phyloP scores from a whole-genome alignment of 331 rosid genomes.

The Erythrophleum ivorense region DNA sequence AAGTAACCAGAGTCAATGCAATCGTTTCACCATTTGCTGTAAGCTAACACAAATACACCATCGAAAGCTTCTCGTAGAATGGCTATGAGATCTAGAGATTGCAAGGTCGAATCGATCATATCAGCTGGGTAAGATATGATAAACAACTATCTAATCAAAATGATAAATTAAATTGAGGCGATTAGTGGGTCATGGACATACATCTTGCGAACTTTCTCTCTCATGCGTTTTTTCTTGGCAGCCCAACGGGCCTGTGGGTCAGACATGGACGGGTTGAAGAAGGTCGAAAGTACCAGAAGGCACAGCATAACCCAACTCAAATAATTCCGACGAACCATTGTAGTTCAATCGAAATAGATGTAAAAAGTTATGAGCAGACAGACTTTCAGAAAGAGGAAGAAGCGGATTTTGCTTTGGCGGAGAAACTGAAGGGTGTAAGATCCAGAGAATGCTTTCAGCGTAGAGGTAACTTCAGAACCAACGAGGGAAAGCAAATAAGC shows the following conservation, averaged over 20 bases:
- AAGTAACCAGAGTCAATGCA: background rate
- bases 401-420: conserved; percentile 26
- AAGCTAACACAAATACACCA: background rate
- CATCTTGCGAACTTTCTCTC: conserved; percentile 89
- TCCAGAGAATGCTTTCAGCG: conserved; percentile 16
- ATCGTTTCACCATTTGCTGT: background rate
- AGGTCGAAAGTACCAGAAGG: conserved; percentile 49
- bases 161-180: background rate
- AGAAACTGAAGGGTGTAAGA: conserved; percentile 9
- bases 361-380: background rate
- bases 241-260: conserved; percentile 49
- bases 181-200: conserved; percentile 35
- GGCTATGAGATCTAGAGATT: conserved; percentile 13
- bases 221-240: conserved; percentile 77
- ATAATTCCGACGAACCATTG: conserved; percentile 55
- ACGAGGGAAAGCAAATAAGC: background rate
- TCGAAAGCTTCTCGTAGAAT: background rate
- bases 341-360: background rate
- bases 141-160: background rate
- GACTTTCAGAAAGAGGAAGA: conserved; percentile 26
- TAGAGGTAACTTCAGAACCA: background rate
- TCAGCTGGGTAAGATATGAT: conserved; percentile 4
- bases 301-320: conserved; percentile 53
- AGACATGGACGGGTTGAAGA: conserved; percentile 45
- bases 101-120: background rate